These are phyloP conservation scores for Kurtzmaniella natalensis DNA, from an alignment of 1,139 yeast species.

Conservation along the genomic window DNA sequence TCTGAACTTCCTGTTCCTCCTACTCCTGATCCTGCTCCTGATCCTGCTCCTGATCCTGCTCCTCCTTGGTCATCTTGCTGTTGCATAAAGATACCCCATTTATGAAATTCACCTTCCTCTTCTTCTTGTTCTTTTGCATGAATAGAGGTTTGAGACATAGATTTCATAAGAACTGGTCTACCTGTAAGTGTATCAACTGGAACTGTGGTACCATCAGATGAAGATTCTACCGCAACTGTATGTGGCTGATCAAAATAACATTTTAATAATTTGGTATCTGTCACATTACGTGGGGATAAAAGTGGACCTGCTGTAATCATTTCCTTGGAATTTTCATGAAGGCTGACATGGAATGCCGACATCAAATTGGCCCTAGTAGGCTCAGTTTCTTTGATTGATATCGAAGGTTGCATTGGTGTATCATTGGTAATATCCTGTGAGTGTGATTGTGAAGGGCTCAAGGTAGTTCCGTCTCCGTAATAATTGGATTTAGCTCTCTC, in stretches of 20 bases:
- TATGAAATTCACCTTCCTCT: constrained; percentile 90
- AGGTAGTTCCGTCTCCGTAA: constrained; percentile 1
- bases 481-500: constrained; percentile 27
- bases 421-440: neutral
- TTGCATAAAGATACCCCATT: constrained; percentile 73
- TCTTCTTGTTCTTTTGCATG: constrained; percentile 75
- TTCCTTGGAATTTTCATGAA: constrained; percentile 50
- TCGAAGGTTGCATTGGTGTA: constrained; percentile 10
- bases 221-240: constrained; percentile 59
- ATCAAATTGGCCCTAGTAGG: constrained; percentile 4
- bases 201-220: constrained; percentile 48
- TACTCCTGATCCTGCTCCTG: constrained; percentile 22
- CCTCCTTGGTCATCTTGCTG: too few relatives aligned
- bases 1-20: neutral
- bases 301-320: constrained; percentile 53
- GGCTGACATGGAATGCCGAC: constrained; percentile 17
- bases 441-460: constrained; percentile 6
- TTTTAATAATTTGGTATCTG: constrained; percentile 16
- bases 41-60: too few relatives aligned
- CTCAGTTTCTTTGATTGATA: neutral
- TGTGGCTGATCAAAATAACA: constrained; percentile 49
- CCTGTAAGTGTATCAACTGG: constrained; percentile 71
- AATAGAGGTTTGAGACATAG: constrained; percentile 60
- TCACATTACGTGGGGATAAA: constrained; percentile 38
- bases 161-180: constrained; percentile 60